Conservation (phyloP, 257 asterid species). For the Plectranthus barbatus region DNA sequence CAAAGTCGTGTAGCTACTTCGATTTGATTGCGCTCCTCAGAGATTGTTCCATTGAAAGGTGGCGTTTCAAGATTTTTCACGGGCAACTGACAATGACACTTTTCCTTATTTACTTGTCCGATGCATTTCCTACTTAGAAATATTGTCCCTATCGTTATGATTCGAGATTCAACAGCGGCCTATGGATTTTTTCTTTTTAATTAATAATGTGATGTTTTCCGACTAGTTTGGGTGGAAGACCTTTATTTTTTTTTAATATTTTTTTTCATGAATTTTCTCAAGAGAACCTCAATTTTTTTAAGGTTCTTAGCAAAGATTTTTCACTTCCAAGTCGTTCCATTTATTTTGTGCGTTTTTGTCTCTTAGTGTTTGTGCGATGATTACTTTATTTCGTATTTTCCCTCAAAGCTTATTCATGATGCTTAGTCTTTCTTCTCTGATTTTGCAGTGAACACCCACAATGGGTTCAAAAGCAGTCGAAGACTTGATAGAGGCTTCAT, state of each 20-base stretch:
- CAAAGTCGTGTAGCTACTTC: constrained; percentile 5
- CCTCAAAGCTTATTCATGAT: constrained; percentile 5
- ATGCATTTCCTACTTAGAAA: constrained; percentile 13
- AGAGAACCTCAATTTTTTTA: background rate
- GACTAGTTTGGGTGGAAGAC: background rate
- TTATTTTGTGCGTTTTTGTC: background rate
- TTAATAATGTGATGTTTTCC: background rate
- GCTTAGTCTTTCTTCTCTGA: background rate
- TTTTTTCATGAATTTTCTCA: background rate
- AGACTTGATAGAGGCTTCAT: constrained; percentile 81
- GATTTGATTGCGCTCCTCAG: constrained; percentile 19
- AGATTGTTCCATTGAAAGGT: background rate
- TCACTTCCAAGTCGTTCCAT: background rate
- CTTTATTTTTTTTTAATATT: no score
- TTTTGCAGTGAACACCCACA: constrained; percentile 19
- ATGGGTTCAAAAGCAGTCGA: constrained; percentile 93
- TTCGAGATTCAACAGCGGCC: constrained; percentile 14
- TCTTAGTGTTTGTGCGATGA: background rate
- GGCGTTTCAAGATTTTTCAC: constrained; percentile 8
- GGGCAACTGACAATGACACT: constrained; percentile 22
- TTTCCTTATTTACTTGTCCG: constrained; percentile 17
- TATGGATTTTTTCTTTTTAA: background rate
- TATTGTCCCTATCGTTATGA: constrained; percentile 17
- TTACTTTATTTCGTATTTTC: background rate
- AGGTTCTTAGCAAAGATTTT: background rate